Percentiles rank a stretch among this genome's conserved stretches.
phyloP scores from a whole-genome alignment of 306 rosid genomes.

The Alnus rubra region DNA sequence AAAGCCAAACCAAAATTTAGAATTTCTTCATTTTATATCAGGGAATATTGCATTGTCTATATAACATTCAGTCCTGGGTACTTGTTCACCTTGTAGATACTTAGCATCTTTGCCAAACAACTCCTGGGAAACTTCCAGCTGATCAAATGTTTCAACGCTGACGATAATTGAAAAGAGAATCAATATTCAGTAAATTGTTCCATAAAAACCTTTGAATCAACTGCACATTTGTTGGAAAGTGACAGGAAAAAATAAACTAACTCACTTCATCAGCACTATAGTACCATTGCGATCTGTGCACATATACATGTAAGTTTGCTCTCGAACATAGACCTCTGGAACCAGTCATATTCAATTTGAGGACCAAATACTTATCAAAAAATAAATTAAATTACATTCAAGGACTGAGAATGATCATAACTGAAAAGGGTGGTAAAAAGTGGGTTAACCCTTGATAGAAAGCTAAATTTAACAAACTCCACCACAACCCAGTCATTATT shows the following conservation, averaged over 20 bases:
- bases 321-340: slow-evolving; percentile 69
- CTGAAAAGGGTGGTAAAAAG: background rate
- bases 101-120: slow-evolving; percentile 66
- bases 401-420: slow-evolving; percentile 11
- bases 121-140: slow-evolving; percentile 74
- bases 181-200: slow-evolving; percentile 22
- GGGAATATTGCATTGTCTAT: slow-evolving; percentile 10
- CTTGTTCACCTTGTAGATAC: slow-evolving; percentile 60
- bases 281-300: slow-evolving; percentile 81
- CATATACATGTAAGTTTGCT: slow-evolving; percentile 61
- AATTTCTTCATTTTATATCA: background rate
- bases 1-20: background rate
- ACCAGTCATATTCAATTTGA: slow-evolving; percentile 22
- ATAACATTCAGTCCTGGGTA: slow-evolving; percentile 8
- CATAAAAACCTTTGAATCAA: slow-evolving; percentile 18
- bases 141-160: slow-evolving; percentile 80
- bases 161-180: slow-evolving; percentile 31
- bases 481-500: background rate
- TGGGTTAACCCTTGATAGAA: background rate
- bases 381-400: slow-evolving; percentile 15
- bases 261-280: slow-evolving; percentile 77
- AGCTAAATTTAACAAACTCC: background rate
- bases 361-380: slow-evolving; percentile 23
- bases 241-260: slow-evolving; percentile 28
- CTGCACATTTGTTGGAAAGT: background rate